Conservation (phyloP, 805 yeast genomes). For the Saturnispora serradocipensis region DNA sequence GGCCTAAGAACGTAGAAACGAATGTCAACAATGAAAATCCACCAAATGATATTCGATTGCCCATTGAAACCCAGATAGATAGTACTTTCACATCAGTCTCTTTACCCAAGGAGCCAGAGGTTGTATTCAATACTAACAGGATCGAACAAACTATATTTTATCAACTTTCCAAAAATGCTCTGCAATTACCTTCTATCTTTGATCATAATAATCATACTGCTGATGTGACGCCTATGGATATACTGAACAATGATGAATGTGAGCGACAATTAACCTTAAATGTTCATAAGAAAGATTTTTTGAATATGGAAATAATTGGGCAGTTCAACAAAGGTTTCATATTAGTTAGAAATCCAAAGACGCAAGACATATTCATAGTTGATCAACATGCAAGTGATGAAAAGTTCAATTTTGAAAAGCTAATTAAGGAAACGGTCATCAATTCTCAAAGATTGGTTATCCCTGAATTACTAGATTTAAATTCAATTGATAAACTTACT, state of each 20-base stretch:
- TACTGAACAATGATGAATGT: constrained; percentile 40
- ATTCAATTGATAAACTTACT: constrained; percentile 67
- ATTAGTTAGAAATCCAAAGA: constrained; percentile 47
- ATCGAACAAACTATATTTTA: constrained; percentile 1
- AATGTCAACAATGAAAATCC: neutral
- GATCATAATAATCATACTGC: neutral
- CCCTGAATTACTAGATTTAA: constrained; percentile 51
- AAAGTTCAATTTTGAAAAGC: constrained; percentile 76
- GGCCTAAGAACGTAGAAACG: neutral
- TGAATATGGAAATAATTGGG: constrained; percentile 71
- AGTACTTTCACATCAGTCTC: neutral
- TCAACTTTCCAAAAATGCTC: neutral
- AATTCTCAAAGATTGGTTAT: constrained; percentile 63
- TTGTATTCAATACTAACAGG: neutral
- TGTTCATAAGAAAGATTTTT: constrained; percentile 65
- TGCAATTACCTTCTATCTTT: neutral
- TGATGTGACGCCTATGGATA: constrained; percentile 19
- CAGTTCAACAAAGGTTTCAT: constrained; percentile 95
- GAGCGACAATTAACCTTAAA: constrained; percentile 51
- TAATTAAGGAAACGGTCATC: constrained; percentile 47
- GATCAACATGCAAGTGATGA: constrained; percentile 99
- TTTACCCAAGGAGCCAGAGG: neutral
- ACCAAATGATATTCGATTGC: neutral
- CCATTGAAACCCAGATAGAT: neutral
- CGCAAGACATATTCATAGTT: constrained; percentile 66